These are phyloP conservation scores for Conoideocrella luteorostrata DNA, from an alignment of 2,329 filamentous ascomycete species.

Conservation along the genomic window DNA sequence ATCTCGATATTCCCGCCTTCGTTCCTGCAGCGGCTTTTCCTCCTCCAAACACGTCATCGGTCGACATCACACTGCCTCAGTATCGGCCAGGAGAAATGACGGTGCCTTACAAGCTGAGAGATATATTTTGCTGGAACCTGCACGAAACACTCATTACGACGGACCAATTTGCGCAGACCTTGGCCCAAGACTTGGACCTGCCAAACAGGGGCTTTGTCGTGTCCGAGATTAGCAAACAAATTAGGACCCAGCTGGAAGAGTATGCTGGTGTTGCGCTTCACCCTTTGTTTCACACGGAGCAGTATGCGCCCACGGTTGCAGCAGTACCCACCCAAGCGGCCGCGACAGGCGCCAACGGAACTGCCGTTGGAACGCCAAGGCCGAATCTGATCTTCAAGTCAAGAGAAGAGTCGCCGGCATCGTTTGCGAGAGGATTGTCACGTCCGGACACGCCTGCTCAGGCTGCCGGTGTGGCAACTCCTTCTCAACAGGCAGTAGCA, in stretches of 20 bases:
- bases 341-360: slow-evolving; percentile 12
- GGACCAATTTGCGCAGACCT: slow-evolving; percentile 85
- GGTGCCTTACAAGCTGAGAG: slow-evolving; percentile 80
- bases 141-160: slow-evolving; percentile 92
- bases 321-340: slow-evolving; percentile 14
- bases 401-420: slow-evolving; percentile 32
- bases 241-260: slow-evolving; percentile 90
- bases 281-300: slow-evolving; percentile 72
- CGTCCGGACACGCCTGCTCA: slow-evolving; percentile 52
- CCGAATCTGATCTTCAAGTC: slow-evolving; percentile 25
- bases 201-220: slow-evolving; percentile 66
- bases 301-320: slow-evolving; percentile 20
- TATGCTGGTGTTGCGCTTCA: slow-evolving; percentile 92
- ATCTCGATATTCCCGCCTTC: slow-evolving; percentile 82
- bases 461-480: slow-evolving; percentile 43
- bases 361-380: slow-evolving; percentile 21
- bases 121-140: slow-evolving; percentile 96
- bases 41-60: slow-evolving; percentile 52
- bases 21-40: slow-evolving; percentile 60
- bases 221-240: slow-evolving; percentile 83
- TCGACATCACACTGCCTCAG: slow-evolving; percentile 68
- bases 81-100: slow-evolving; percentile 76
- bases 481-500: slow-evolving; percentile 32
- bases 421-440: slow-evolving; percentile 29
- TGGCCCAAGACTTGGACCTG: slow-evolving; percentile 90